Percentiles rank a stretch among this genome's conserved stretches.
Conservation (phyloP, 108 stramenopile species). For the Nannochloropsis salina region DNA sequence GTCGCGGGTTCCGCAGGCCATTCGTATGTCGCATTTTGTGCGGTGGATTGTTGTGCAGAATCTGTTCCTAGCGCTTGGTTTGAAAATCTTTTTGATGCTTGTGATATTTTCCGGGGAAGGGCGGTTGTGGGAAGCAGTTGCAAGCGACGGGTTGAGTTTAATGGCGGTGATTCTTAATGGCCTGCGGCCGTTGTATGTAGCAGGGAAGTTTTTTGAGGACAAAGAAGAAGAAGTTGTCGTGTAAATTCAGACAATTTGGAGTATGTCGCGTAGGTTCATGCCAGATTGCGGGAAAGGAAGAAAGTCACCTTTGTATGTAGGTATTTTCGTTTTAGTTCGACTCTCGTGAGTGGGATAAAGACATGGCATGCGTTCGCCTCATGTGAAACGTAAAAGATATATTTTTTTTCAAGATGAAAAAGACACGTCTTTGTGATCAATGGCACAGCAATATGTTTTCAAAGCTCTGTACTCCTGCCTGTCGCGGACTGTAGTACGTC, state of each 20-base stretch:
- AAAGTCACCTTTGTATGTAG: too few species aligned
- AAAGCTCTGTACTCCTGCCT: too few species aligned
- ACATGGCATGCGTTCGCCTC: too few species aligned
- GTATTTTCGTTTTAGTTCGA: too few species aligned
- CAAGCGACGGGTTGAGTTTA: background rate
- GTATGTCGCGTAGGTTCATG: too few species aligned
- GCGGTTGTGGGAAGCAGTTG: background rate
- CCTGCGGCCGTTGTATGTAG: background rate
- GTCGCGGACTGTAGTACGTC: too few species aligned
- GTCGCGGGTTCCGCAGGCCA: slow-evolving; percentile 67
- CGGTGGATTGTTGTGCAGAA: background rate
- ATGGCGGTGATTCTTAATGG: background rate
- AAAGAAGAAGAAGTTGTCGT: background rate
- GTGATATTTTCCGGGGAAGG: background rate
- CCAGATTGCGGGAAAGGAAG: too few species aligned
- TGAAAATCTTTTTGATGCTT: background rate
- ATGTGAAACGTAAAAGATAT: too few species aligned
- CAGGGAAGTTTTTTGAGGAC: background rate
- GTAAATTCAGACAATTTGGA: background rate
- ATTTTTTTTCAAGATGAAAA: too few species aligned
- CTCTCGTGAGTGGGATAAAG: too few species aligned
- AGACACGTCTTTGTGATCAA: too few species aligned
- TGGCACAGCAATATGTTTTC: too few species aligned
- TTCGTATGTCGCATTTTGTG: slow-evolving; percentile 11
- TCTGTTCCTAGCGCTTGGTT: background rate